phyloP scores from a whole-genome alignment of 148 eudicot species.

The Linanthus parryae region DNA sequence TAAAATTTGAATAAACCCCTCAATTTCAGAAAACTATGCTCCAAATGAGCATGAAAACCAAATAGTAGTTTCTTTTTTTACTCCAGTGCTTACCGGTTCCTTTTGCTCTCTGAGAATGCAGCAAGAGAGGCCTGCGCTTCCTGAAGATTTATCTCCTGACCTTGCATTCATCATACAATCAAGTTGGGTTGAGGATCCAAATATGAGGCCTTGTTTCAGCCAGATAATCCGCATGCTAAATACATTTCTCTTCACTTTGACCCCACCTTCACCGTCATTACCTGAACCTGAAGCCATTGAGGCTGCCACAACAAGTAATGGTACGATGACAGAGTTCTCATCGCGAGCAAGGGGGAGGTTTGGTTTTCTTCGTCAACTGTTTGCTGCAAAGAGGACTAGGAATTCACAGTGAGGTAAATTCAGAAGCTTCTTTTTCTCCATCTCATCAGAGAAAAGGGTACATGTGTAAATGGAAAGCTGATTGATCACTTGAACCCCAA shows the following conservation, averaged over 20 bases:
- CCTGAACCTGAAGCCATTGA: conserved; percentile 28
- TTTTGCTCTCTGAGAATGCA: conserved; percentile 30
- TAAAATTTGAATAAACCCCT: background rate
- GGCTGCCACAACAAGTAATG: conserved; percentile 43
- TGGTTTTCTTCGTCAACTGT: conserved; percentile 74
- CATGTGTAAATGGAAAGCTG: too few species aligned
- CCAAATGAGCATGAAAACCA: background rate
- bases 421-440: conserved; percentile 4
- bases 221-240: conserved; percentile 83
- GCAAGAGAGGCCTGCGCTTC: conserved; percentile 80
- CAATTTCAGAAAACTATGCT: too few species aligned
- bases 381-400: conserved; percentile 65
- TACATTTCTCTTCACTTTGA: conserved; percentile 38
- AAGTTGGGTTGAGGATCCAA: conserved; percentile 89
- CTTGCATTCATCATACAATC: conserved; percentile 76
- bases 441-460: too few species aligned
- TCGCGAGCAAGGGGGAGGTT: conserved; percentile 63
- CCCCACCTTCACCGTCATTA: conserved; percentile 37
- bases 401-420: conserved; percentile 41
- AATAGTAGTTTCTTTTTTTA: background rate
- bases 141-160: conserved; percentile 67
- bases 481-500: too few species aligned
- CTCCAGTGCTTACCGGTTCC: background rate
- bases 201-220: conserved; percentile 75
- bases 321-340: conserved; percentile 56